These are phyloP conservation scores for Colletotrichum brevisporum DNA, from an alignment of 2,329 filamentous ascomycete genomes.

Conservation along the genomic window DNA sequence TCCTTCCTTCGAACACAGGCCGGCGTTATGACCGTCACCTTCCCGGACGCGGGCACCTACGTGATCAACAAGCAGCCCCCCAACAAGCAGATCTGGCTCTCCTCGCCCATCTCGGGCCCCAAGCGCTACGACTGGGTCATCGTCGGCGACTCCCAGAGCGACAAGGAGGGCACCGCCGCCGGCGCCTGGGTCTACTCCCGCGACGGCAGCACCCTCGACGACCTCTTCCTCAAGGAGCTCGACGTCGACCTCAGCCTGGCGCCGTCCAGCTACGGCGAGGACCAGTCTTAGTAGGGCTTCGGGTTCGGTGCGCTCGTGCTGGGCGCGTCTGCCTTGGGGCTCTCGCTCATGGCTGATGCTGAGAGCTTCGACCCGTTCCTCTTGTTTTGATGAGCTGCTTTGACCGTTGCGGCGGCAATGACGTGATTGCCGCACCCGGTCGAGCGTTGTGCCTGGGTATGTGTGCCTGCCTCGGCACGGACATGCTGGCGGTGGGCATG, in stretches of 20 bases:
- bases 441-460: background rate
- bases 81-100: conserved; percentile 98
- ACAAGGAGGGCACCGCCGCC: conserved; percentile 81
- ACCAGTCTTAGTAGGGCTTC: conserved; percentile 32
- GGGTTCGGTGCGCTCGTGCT: background rate
- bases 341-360: too few species aligned
- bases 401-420: background rate
- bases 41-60: conserved; percentile 82
- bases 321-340: too few species aligned
- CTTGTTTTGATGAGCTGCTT: too few species aligned
- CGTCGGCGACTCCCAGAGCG: conserved; percentile 77
- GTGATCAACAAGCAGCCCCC: conserved; percentile 99
- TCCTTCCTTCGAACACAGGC: conserved; percentile 65
- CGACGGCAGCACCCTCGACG: conserved; percentile 82
- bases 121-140: conserved; percentile 95
- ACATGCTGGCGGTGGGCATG: background rate
- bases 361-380: too few species aligned
- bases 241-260: conserved; percentile 70
- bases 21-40: conserved; percentile 84
- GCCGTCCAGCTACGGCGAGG: conserved; percentile 41
- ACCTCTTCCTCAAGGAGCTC: conserved; percentile 82
- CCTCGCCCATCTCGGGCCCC: conserved; percentile 89
- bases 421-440: conserved; percentile 2
- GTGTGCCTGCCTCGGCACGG: conserved; percentile 8
- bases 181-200: conserved; percentile 91